Evolutionary conservation across 768 basidiomycete species (phyloP), one percentile per base, ranked within the genome.

Genomic region (Tylopilus sp.): DNA sequence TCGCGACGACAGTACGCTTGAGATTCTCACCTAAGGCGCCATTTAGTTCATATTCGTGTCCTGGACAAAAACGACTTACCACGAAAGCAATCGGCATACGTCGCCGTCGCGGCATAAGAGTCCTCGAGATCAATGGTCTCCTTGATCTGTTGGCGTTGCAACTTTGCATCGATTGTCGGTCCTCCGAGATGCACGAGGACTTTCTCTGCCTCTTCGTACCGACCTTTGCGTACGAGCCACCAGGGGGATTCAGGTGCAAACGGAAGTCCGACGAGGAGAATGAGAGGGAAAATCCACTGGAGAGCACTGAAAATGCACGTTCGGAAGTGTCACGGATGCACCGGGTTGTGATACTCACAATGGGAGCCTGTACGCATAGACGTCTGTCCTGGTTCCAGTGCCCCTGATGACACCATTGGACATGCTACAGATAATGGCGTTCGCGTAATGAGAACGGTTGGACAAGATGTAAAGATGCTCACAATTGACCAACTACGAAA

Each of bases 221-320:
- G 31, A 13, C 31, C 4, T 31, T 31, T 31, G 31, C 31, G 31
- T 14, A 31, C 31, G 31, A 31, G 31, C 31, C 31, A 31, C 31
- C 37, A 37, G 5, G 34, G 34, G 0, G 60, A 62, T 48, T 71
- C 70, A 0, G 70, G 69, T 3, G 67, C 67, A 28, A 71, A 68
- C 1, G 60, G 57, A 30, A 71, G 60, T 16, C 71, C 71, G 5
- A 62, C 45, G 42, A 71, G 48, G 41, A 71, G 61, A 4, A 70
- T 59, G 37, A 64, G 26, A 0, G 69, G 71, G 53, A 69, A 70
- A 36, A 71, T 65, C 65, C 68, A 71, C 34, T 71, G 70, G 14
- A 71, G 48, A 10, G 63, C 66, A 33, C 65, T 66, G 37, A 14
- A 19, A 46, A 29, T 16, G 46, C 1, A 3, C n/a, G n/a, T 31